Percentiles rank a stretch among this genome's conserved stretches.
These are phyloP conservation scores for Retiboletus flavoniger DNA, from an alignment of 1,284 basidiomycete species.

Conservation along the genomic window DNA sequence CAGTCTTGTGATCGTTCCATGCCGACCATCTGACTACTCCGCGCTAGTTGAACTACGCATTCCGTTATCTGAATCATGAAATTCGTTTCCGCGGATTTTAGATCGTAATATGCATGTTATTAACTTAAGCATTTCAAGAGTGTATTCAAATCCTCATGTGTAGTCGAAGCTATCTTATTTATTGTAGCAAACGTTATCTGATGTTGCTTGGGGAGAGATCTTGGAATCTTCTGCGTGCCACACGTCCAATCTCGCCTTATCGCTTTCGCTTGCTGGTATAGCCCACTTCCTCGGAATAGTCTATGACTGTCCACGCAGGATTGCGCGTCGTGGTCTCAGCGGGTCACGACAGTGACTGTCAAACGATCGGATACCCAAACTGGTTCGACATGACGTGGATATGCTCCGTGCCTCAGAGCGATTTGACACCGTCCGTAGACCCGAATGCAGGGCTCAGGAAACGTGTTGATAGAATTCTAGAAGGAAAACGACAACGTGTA, in stretches of 20 bases:
- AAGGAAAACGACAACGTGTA: not conserved
- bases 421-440: not conserved
- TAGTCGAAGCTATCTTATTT: slow-evolving; percentile 3
- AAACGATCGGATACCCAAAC: not conserved
- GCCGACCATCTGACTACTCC: not conserved
- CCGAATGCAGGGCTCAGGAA: not conserved
- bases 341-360: slow-evolving; percentile 1
- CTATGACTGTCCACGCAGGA: not conserved
- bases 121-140: slow-evolving; percentile 8
- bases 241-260: not conserved
- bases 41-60: slow-evolving; percentile 1
- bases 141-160: slow-evolving; percentile 9
- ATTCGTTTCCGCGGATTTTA: slow-evolving; percentile 7
- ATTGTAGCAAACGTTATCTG: not conserved
- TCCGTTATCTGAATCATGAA: not conserved
- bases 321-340: not conserved
- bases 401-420: slow-evolving; percentile 9
- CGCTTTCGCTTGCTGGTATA: slow-evolving; percentile 4
- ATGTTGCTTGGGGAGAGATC: not conserved
- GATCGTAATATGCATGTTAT: slow-evolving; percentile 10
- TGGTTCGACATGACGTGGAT: not conserved
- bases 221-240: not conserved
- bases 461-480: slow-evolving; percentile 1
- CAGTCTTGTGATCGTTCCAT: not conserved
- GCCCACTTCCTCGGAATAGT: slow-evolving; percentile 1